phyloP scores from a whole-genome alignment of 768 basidiomycete genomes.

The Xerocomus brunneocitrinus region DNA sequence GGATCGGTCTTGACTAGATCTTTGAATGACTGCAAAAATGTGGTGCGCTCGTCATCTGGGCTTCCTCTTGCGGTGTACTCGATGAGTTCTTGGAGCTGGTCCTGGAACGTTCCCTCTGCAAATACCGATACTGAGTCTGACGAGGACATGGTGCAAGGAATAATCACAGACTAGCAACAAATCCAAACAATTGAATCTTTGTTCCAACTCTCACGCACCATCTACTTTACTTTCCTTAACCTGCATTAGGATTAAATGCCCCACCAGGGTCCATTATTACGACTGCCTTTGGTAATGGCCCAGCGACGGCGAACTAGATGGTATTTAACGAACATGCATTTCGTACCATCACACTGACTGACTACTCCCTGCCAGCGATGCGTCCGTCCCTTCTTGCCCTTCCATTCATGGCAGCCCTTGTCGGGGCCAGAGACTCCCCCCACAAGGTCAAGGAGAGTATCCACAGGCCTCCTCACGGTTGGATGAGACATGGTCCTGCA shows the following conservation, averaged over 20 bases:
- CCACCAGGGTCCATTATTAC: too few species aligned
- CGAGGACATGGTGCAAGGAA: slow-evolving; percentile 10
- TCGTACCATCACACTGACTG: not conserved
- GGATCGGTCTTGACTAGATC: slow-evolving; percentile 48
- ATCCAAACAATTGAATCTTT: too few species aligned
- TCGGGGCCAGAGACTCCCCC: slow-evolving; percentile 1
- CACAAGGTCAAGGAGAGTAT: slow-evolving; percentile 48
- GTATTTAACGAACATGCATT: slow-evolving; percentile 22
- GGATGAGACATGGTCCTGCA: slow-evolving; percentile 42
- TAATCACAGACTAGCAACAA: not conserved
- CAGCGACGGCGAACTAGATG: not conserved
- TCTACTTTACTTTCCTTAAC: too few species aligned
- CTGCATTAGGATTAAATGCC: too few species aligned
- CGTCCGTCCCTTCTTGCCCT: slow-evolving; percentile 10
- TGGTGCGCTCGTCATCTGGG: slow-evolving; percentile 63
- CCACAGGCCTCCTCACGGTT: slow-evolving; percentile 41
- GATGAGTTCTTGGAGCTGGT: slow-evolving; percentile 77
- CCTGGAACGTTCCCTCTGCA: slow-evolving; percentile 84
- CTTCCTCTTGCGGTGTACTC: slow-evolving; percentile 64
- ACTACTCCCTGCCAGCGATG: slow-evolving; percentile 4
- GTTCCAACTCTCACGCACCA: too few species aligned
- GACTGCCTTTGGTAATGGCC: too few species aligned
- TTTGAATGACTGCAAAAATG: slow-evolving; percentile 63
- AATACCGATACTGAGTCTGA: slow-evolving; percentile 81
- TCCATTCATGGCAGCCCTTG: slow-evolving; percentile 12